These are phyloP conservation scores for Fagopyrum esculentum DNA, from an alignment of 148 eudicot genomes.

Conservation along the genomic window DNA sequence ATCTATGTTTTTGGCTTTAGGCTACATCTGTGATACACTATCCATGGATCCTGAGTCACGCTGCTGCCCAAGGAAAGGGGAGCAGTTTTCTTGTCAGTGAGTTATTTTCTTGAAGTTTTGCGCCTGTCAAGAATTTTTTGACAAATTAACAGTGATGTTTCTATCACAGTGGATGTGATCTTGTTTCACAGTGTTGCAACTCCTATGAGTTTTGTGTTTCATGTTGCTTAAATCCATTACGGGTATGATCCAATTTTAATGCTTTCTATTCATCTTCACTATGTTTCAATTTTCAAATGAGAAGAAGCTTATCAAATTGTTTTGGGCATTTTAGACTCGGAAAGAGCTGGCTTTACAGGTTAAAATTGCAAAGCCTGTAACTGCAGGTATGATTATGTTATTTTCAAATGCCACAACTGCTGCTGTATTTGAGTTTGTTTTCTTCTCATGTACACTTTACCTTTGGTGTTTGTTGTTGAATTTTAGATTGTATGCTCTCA, in stretches of 20 bases:
- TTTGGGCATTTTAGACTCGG: constrained; percentile 36
- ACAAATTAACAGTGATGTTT: constrained; percentile 15
- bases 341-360: constrained; percentile 54
- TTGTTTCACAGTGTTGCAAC: constrained; percentile 82
- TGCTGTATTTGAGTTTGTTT: background rate
- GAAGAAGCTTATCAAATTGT: constrained; percentile 6
- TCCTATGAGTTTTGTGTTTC: constrained; percentile 95
- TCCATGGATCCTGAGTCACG: constrained; percentile 71
- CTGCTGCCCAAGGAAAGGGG: constrained; percentile 73
- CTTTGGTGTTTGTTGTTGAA: background rate
- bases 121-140: background rate
- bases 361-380: constrained; percentile 76
- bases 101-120: constrained; percentile 32
- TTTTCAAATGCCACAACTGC: background rate
- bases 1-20: constrained; percentile 29
- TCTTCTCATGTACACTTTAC: background rate
- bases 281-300: background rate
- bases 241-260: constrained; percentile 28
- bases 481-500: background rate
- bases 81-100: constrained; percentile 95
- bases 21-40: constrained; percentile 83
- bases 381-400: constrained; percentile 50
- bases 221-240: constrained; percentile 81
- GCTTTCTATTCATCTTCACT: background rate
- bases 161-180: constrained; percentile 76